Evolutionary conservation across 2,329 filamentous ascomycete species (phyloP).

Genomic region (Apiospora saccharicola): DNA sequence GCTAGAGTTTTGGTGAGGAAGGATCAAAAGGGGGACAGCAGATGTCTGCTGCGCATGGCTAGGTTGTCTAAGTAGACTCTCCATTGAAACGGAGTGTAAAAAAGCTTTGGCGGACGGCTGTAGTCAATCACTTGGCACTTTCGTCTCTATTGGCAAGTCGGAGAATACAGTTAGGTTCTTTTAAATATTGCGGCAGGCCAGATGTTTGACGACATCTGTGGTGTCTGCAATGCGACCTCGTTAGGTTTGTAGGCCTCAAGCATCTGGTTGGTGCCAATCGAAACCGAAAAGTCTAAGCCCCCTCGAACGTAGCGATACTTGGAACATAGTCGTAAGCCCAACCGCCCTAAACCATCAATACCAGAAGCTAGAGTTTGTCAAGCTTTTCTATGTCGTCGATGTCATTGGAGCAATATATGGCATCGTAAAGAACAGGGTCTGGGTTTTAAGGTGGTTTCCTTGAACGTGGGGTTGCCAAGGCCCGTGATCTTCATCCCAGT

Average conservation of each 20-base stretch:
- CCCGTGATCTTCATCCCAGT: conserved; percentile 4
- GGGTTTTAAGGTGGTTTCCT: neutral
- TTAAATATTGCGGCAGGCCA: neutral
- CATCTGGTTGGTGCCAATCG: neutral
- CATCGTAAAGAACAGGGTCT: no score
- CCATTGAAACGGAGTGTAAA: neutral
- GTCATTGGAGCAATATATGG: neutral
- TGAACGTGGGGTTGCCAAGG: conserved; percentile 5
- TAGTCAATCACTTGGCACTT: neutral
- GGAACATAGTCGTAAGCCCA: neutral
- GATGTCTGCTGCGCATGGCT: neutral
- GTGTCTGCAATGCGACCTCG: neutral
- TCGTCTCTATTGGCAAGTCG: neutral
- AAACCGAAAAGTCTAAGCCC: neutral
- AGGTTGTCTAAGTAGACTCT: neutral
- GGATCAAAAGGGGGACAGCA: neutral
- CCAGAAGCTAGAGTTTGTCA: neutral
- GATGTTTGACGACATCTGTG: neutral
- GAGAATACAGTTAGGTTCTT: neutral
- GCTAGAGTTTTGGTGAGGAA: neutral
- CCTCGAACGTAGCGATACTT: neutral
- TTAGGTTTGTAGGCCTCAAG: no score
- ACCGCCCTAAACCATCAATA: neutral
- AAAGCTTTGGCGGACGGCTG: neutral
- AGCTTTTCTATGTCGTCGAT: neutral